Conservation (phyloP, 192 early-diverging fungal species). For the Lunasporangiospora selenospora region DNA sequence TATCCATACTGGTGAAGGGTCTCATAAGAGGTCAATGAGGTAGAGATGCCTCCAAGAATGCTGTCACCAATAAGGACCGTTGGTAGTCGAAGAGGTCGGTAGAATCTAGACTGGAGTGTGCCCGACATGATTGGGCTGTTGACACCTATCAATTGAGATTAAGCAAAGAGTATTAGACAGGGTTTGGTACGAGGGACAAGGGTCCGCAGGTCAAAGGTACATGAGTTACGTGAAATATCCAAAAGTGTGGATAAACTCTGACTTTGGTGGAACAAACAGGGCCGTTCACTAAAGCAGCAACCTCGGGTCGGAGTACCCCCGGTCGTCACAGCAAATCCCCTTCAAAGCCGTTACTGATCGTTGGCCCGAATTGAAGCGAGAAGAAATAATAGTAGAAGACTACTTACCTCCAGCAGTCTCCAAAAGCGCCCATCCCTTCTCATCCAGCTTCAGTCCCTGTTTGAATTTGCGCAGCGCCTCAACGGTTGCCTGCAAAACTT, state of each 20-base stretch:
- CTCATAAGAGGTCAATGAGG: conserved; percentile 80
- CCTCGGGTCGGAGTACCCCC: too few species aligned
- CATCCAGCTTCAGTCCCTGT: conserved; percentile 13
- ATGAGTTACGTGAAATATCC: too few species aligned
- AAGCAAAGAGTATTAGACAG: too few species aligned
- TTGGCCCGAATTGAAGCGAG: too few species aligned
- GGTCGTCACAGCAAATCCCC: too few species aligned
- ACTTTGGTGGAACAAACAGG: background rate
- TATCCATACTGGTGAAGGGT: conserved; percentile 72
- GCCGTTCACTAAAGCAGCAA: too few species aligned
- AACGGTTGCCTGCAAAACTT: conserved; percentile 50
- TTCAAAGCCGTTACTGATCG: too few species aligned
- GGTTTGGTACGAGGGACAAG: too few species aligned
- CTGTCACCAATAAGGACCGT: conserved; percentile 78
- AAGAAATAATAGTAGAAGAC: too few species aligned
- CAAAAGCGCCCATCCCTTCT: conserved; percentile 60
- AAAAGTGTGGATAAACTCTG: too few species aligned
- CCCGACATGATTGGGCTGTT: conserved; percentile 78
- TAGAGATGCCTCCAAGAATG: conserved; percentile 83
- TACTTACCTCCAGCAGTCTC: conserved; percentile 84
- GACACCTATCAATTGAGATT: too few species aligned
- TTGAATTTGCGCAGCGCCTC: conserved; percentile 45
- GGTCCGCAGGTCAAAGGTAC: too few species aligned
- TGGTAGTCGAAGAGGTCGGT: conserved; percentile 72
- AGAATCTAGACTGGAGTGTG: conserved; percentile 72